Percentiles rank a stretch among this genome's conserved stretches.
phyloP scores from a whole-genome alignment of 2,329 filamentous ascomycete species.

The Metarhizium brunneum region DNA sequence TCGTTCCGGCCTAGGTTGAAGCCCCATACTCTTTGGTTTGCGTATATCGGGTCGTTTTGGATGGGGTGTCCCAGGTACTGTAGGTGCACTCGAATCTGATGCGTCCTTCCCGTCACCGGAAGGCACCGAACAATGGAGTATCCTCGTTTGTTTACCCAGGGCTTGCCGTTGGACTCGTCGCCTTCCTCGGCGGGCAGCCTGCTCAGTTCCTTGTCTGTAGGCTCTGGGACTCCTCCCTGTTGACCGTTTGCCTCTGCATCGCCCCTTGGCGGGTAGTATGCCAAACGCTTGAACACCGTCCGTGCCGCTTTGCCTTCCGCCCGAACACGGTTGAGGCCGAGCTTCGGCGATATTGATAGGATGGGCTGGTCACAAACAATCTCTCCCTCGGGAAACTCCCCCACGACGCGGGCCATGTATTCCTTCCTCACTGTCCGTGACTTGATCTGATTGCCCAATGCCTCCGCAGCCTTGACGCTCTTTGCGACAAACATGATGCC shows the following conservation, averaged over 20 bases:
- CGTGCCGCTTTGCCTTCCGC: constrained; percentile 84
- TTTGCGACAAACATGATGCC: constrained; percentile 99
- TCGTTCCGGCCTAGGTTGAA: constrained; percentile 61
- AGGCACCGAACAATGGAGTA: constrained; percentile 94
- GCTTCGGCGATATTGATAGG: constrained; percentile 85
- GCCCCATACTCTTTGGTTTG: constrained; percentile 88
- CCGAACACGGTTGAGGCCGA: constrained; percentile 88
- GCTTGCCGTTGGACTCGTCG: constrained; percentile 15
- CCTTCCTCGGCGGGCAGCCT: constrained; percentile 12
- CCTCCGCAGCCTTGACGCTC: constrained; percentile 67
- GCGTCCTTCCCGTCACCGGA: constrained; percentile 86
- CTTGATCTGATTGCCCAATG: constrained; percentile 66
- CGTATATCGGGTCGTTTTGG: constrained; percentile 95
- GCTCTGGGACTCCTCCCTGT: neutral
- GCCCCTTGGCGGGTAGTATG: constrained; percentile 66
- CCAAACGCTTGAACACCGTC: constrained; percentile 84
- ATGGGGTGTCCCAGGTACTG: constrained; percentile 94
- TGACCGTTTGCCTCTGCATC: constrained; percentile 11
- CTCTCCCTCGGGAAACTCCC: constrained; percentile 84
- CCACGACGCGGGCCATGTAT: constrained; percentile 85
- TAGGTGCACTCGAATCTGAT: constrained; percentile 89
- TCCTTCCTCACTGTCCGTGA: constrained; percentile 84
- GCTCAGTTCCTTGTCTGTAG: constrained; percentile 12
- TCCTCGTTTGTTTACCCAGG: constrained; percentile 53
- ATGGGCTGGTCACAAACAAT: constrained; percentile 91